Evolutionary conservation across 495 filamentous ascomycete genomes (phyloP), one percentile per base, ranked within the genome.

Genomic region (Annulohypoxylon stygium): DNA sequence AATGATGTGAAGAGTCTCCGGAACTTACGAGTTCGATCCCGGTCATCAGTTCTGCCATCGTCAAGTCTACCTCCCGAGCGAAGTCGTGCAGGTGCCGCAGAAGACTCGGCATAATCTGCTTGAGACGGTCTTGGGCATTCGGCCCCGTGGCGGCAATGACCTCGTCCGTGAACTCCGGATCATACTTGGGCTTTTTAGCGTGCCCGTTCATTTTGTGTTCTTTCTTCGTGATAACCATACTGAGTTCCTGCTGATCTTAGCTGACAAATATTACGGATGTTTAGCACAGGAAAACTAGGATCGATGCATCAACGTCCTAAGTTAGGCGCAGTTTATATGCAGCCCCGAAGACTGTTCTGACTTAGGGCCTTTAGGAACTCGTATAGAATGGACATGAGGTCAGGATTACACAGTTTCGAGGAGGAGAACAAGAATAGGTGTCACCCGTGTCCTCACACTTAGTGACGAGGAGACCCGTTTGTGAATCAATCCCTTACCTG

Each of bases 121-220:
- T 77, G 50, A 89, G 67, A 20, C 91, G 86, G 34, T 88, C 89
- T 37, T 84, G 79, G 53, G 89, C 88, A 36, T 91, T 89, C 3
- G 89, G 89, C 1, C 91, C 92, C 57, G 89, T 94, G 33, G 92
- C 86, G 66, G 89, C 86, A 81, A 92, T 89, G 76, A 93, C 91
- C 72, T 83, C 82, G 75, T 90, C 84, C 39, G 90, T 93, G 85
- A 93, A 90, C 55, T 84, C 81, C 45, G 88, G 86, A 75, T 91
- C 86, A 76, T 81, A 77, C 53, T 80, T 67, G 1, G 67, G 51
- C 50, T 71, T 76, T 37, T 62, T 53, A 12, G 59, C 20, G 12
- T 51, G 33, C 34, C n/a, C 47, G 1, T 59, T 26, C 55, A 43
- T 67, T 34, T 25, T 18, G 5, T 39, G 20, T 54, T 26, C 62